Evolutionary conservation across 129 eudicot genomes (phyloP).

Genomic region (Logfia minima): DNA sequence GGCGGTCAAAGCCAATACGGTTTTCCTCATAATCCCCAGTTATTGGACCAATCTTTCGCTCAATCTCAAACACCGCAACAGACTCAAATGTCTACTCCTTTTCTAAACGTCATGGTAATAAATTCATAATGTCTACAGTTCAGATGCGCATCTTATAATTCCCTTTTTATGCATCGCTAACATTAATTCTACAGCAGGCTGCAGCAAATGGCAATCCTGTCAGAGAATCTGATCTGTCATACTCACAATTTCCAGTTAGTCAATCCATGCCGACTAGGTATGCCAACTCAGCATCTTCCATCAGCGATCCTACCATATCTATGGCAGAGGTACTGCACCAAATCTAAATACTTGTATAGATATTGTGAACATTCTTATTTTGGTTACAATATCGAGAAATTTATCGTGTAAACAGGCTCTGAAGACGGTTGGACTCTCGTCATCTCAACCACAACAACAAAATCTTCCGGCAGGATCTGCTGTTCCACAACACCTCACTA

Average conservation of each 20-base stretch:
- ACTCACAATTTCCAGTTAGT: constrained; percentile 64
- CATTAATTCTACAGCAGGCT: constrained; percentile 31
- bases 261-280: constrained; percentile 72
- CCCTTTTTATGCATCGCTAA: neutral
- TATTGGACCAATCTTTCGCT: constrained; percentile 45
- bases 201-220: constrained; percentile 59
- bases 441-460: constrained; percentile 62
- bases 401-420: constrained; percentile 51
- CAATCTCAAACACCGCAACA: constrained; percentile 59
- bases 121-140: neutral
- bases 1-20: constrained; percentile 53
- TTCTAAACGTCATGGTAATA: constrained; percentile 63
- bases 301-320: constrained; percentile 67
- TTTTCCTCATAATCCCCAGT: constrained; percentile 61
- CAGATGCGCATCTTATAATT: neutral
- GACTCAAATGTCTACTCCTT: constrained; percentile 68
- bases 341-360: neutral
- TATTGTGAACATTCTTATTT: neutral
- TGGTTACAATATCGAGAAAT: neutral
- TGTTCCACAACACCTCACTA: constrained; percentile 71
- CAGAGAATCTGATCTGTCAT: constrained; percentile 75
- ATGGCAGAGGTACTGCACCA: constrained; percentile 65
- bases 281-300: constrained; percentile 60
- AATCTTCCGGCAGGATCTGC: constrained; percentile 59
- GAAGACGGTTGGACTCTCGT: constrained; percentile 60